Conservation (phyloP, 495 filamentous ascomycete species). For the Aspergillus biplanus region DNA sequence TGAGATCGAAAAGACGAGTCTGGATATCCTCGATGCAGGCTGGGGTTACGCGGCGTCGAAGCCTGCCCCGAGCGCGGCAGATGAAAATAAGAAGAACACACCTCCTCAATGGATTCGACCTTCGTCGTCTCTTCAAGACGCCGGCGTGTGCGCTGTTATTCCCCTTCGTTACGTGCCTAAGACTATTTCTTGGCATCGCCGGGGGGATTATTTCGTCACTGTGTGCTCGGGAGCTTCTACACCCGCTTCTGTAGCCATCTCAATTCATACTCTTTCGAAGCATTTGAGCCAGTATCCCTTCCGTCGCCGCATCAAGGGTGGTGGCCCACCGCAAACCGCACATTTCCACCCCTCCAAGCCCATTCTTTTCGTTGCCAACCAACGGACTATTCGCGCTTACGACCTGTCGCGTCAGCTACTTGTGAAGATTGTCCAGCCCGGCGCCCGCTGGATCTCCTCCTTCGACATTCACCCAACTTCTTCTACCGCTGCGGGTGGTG, state of each 20-base stretch:
- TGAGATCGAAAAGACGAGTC: constrained; percentile 71
- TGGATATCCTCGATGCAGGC: constrained; percentile 78
- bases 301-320: constrained; percentile 71
- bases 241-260: constrained; percentile 70
- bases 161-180: constrained; percentile 84
- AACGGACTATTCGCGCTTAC: constrained; percentile 87
- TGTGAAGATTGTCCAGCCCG: constrained; percentile 87
- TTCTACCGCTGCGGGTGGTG: constrained; percentile 63
- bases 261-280: constrained; percentile 93
- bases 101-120: constrained; percentile 85
- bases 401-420: constrained; percentile 88
- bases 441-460: constrained; percentile 91
- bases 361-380: constrained; percentile 93
- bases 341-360: constrained; percentile 94
- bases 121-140: constrained; percentile 67
- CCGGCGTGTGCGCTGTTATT: constrained; percentile 75
- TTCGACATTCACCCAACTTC: constrained; percentile 86
- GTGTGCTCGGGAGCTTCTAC: constrained; percentile 76
- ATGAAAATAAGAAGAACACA: constrained; percentile 69
- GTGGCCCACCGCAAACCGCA: constrained; percentile 83
- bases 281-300: constrained; percentile 95
- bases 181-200: constrained; percentile 91
- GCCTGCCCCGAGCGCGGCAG: constrained; percentile 59
- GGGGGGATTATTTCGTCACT: constrained; percentile 92
- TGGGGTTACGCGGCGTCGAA: constrained; percentile 85